Base-by-base conservation (phyloP, 2,329 filamentous ascomycete species). In the Ascocoryne sarcoides region DNA sequence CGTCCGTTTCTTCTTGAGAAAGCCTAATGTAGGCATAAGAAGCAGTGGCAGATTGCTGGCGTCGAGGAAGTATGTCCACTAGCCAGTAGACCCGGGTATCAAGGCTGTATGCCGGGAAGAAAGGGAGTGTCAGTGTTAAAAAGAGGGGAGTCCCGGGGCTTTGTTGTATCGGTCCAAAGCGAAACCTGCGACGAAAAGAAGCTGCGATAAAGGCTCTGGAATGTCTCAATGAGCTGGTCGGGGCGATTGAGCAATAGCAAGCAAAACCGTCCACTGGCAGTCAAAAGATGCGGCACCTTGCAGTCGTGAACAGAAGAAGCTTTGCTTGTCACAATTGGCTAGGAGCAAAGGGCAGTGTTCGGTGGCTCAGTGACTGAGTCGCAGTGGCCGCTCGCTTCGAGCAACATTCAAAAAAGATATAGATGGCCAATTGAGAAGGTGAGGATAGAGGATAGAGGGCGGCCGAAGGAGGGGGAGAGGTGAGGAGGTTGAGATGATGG, bases 1-100 rank as follows among this genome's bases (percentile, higher is more conserved):
- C 69, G 88, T 94, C 77, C 88, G 82, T 76, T 94, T 95, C 78
- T 95, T 96, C 77, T 95, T 95, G 63, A 96, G 79, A 62, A 95
- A 88, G 66, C 87, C 87, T 72, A 95, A 77, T 65, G 78, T 85
- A 80, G 89, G 92, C 92, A 98, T 96, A 60, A 53, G 56, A 55
- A 56, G 50, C 44, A 51, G 51, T 51, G 45, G 42, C 35, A 39
- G 38, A 44, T 46, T 48, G 45, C 42, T 51, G 45, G 47, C 36
- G 43, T 54, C 55, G 51, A 53, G 50, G 47, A 35, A 39, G 42
- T 37, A 50, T 37, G 47, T 51, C 53, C 51, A 48, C 47, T 46
- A 44, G 48, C 40, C 45, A 48, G 49, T 45, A 52, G 42, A 39
- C 34, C 37, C 44, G 32, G 45, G 35, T 39, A 31, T 45, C 36